Evolutionary conservation across 75 land plant genomes (phyloP).

Genomic region (Cryptomeria japonica): DNA sequence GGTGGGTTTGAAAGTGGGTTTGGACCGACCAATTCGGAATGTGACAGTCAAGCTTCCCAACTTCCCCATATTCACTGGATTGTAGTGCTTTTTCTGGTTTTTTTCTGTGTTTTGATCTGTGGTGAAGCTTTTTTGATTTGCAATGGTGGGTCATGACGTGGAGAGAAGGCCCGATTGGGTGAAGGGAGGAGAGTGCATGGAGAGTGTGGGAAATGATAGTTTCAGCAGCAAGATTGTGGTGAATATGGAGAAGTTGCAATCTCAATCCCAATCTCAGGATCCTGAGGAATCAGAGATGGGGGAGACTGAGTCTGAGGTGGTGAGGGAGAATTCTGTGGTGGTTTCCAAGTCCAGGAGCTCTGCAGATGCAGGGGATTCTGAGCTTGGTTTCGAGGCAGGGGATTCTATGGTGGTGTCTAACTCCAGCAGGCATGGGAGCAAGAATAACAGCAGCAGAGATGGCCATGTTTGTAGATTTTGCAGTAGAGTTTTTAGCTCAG

Average conservation of each 20-base stretch:
- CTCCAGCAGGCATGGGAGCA: not conserved
- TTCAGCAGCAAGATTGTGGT: not conserved
- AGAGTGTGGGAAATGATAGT: not conserved
- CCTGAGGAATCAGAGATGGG: not conserved
- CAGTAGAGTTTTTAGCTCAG: conserved; percentile 19
- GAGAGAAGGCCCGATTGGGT: not conserved
- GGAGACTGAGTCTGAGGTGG: not conserved
- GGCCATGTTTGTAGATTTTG: conserved; percentile 20
- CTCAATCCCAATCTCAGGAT: not conserved
- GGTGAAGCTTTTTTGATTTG: not conserved
- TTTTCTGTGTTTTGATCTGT: not conserved
- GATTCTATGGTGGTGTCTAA: not conserved
- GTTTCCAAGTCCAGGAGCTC: not conserved
- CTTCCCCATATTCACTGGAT: not conserved
- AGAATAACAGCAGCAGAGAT: not conserved
- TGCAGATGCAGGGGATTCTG: not conserved
- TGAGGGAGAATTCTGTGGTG: not conserved
- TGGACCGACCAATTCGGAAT: not conserved
- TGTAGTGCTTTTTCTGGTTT: not conserved
- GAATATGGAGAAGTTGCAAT: not conserved
- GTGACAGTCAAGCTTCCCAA: conserved; percentile 9
- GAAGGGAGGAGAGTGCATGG: not conserved
- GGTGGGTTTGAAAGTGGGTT: not conserved
- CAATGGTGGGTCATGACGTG: not conserved
- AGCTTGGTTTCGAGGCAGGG: not conserved